These are phyloP conservation scores for Hibiscus tridactylites DNA, from an alignment of 345 rosid species.

Conservation along the genomic window DNA sequence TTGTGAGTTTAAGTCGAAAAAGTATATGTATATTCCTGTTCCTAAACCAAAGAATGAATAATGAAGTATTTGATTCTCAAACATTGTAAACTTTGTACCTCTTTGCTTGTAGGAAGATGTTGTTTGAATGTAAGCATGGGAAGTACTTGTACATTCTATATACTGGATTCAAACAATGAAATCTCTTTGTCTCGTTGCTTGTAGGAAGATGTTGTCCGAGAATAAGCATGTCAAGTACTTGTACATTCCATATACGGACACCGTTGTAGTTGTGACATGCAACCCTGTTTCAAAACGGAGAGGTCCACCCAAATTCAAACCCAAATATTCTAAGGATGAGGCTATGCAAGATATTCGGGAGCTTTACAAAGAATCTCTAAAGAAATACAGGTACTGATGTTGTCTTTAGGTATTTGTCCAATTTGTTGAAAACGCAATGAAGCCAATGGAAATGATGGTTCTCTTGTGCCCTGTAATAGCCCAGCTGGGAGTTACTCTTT, in stretches of 20 bases:
- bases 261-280: slow-evolving; percentile 86
- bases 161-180: slow-evolving; percentile 29
- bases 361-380: slow-evolving; percentile 59
- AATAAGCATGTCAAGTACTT: slow-evolving; percentile 96
- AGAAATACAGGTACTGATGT: slow-evolving; percentile 60
- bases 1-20: slow-evolving; percentile 2
- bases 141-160: slow-evolving; percentile 83
- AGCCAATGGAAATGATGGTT: not conserved
- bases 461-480: not conserved
- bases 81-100: not conserved
- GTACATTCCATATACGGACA: slow-evolving; percentile 74
- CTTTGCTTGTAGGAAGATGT: slow-evolving; percentile 53
- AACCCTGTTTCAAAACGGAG: slow-evolving; percentile 87
- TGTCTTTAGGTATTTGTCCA: slow-evolving; percentile 1
- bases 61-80: not conserved
- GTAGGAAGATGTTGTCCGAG: slow-evolving; percentile 72
- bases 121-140: slow-evolving; percentile 82
- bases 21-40: not conserved
- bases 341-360: slow-evolving; percentile 64
- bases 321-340: slow-evolving; percentile 66
- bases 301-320: slow-evolving; percentile 74
- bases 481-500: not conserved
- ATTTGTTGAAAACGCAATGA: not conserved
- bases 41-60: not conserved
- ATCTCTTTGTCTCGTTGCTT: slow-evolving; percentile 11